Base-by-base conservation (phyloP, 2,329 filamentous ascomycete genomes). In the Beauveria varroae region DNA sequence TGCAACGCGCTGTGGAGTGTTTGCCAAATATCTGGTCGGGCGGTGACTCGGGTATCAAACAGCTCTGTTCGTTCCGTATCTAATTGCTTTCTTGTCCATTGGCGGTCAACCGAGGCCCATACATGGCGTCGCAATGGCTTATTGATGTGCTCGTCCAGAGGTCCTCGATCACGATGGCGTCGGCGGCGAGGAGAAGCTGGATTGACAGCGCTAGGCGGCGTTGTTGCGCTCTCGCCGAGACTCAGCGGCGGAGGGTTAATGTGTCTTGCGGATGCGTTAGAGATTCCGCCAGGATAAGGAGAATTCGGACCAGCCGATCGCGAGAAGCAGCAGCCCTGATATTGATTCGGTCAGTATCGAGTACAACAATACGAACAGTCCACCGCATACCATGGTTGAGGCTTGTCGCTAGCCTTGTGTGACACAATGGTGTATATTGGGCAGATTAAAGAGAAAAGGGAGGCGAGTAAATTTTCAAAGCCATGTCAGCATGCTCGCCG, bases 41-140 rank as follows among this genome's bases (percentile, higher is more conserved):
- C 91, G 0, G 88, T 89, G 18, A 96, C 90, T 52, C 91, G 80
- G 1, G 93, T 97, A 64, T 97, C 92, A 74, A 96, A 98, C 79
- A 96, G 97, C 64, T 91, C 91, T 54, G 76, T 77, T 54, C 93
- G 84, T 75, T 96, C 90, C 37, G 80, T 80, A 62, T 86, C 83
- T 2, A 96, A 78, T 58, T 87, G 78, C 18, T 75, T 70, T n/a
- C 82, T 84, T 1, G 89, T 92, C 90, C 90, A 96, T 18, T 76
- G 74, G 22, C 83, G 83, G 58, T 81, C 79, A 64, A 80, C 81
- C 61, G 86, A 84, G 14, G 77, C 77, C 89, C 89, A 92, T 60
- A 81, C 75, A 67, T 89, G 87, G 1, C 79, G 80, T 50, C 82
- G 82, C 44, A 93, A 76, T 1, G 88, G 87, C 66, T 84, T 83